Percentiles rank a stretch among this genome's conserved stretches.
These are phyloP conservation scores for Irpex rosettiformis DNA, from an alignment of 1,284 basidiomycete genomes.

Conservation along the genomic window DNA sequence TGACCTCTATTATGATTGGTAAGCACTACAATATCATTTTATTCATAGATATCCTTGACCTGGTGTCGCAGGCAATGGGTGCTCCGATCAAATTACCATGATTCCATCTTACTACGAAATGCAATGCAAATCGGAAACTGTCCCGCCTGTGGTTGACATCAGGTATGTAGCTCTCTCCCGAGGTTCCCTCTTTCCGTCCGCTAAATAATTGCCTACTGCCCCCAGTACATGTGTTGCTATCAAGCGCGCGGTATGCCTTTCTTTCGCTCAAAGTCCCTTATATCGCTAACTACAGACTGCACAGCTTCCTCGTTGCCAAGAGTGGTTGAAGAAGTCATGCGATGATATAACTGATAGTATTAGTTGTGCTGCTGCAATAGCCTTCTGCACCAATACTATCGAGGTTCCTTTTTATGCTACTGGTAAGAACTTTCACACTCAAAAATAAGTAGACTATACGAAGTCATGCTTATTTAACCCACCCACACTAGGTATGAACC, in stretches of 20 bases:
- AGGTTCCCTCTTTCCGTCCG: neutral
- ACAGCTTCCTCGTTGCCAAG: slow-evolving; percentile 28
- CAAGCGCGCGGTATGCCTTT: slow-evolving; percentile 13
- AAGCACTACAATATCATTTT: slow-evolving; percentile 21
- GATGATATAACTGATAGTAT: slow-evolving; percentile 35
- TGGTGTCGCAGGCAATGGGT: slow-evolving; percentile 15
- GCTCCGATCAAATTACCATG: slow-evolving; percentile 15
- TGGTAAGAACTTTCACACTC: slow-evolving; percentile 1
- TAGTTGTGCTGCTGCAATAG: slow-evolving; percentile 35
- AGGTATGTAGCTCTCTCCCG: slow-evolving; percentile 1
- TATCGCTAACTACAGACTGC: neutral
- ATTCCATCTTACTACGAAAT: slow-evolving; percentile 18
- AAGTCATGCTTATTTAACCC: too few relatives aligned
- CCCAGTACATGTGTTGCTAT: slow-evolving; percentile 13
- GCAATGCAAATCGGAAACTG: slow-evolving; percentile 13
- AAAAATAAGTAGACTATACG: too few relatives aligned
- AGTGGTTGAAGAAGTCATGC: slow-evolving; percentile 27
- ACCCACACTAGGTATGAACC: slow-evolving; percentile 20
- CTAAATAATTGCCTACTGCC: neutral
- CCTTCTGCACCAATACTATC: slow-evolving; percentile 32
- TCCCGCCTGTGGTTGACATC: slow-evolving; percentile 12
- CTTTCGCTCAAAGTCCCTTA: neutral
- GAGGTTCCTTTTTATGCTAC: slow-evolving; percentile 13
- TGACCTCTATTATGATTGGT: slow-evolving; percentile 77
- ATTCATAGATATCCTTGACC: neutral